Evolutionary conservation across 163 green algal species (phyloP).

Genomic region (Scenedesmus sp.): DNA sequence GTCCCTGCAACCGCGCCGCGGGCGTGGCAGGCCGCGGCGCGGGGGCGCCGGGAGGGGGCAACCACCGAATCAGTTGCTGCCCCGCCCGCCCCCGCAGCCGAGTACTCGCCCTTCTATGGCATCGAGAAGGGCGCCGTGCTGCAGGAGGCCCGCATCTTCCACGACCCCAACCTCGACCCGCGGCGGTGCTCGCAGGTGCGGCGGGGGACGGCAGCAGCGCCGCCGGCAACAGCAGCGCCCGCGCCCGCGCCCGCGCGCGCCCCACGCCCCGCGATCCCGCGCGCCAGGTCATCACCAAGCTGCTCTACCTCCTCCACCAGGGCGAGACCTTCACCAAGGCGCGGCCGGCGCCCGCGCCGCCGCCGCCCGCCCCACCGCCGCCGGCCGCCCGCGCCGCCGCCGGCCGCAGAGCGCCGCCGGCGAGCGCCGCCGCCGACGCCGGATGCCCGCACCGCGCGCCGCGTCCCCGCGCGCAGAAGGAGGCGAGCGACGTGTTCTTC

Average conservation of each 20-base stretch:
- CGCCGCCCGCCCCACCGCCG: too few relatives aligned
- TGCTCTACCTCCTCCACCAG: conserved; percentile 98
- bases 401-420: too few relatives aligned
- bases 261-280: background rate
- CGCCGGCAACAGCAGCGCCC: background rate
- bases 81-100: conserved; percentile 71
- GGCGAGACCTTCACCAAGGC: conserved; percentile 98
- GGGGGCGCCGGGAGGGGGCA: background rate
- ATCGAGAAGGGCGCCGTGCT: conserved; percentile 99
- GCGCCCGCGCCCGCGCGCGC: too few relatives aligned
- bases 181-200: conserved; percentile 93
- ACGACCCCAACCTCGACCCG: conserved; percentile 96
- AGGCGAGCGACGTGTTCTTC: conserved; percentile 99
- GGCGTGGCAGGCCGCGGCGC: background rate
- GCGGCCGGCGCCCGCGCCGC: background rate
- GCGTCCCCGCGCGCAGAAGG: conserved; percentile 72
- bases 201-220: background rate
- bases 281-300: conserved; percentile 98
- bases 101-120: conserved; percentile 99
- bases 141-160: conserved; percentile 97
- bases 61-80: conserved; percentile 24
- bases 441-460: background rate
- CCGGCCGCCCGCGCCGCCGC: background rate
- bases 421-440: too few relatives aligned
- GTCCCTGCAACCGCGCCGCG: background rate